These are phyloP conservation scores for Pseudopyrenochaeta lycopersici DNA, from an alignment of 2,329 filamentous ascomycete species.

Conservation along the genomic window DNA sequence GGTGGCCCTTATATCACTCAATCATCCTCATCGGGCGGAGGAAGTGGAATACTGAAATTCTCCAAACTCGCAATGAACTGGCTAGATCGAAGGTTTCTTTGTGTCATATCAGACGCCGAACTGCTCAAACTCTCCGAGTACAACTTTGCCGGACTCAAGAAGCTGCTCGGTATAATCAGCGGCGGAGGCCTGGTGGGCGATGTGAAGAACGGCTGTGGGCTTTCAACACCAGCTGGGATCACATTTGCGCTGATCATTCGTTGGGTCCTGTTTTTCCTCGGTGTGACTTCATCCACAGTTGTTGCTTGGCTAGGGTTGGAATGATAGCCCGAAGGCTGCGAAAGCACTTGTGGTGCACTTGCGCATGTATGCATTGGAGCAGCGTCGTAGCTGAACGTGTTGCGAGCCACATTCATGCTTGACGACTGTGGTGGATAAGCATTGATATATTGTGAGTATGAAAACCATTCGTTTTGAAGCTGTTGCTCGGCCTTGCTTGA, in stretches of 20 bases:
- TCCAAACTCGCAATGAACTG: constrained; percentile 34
- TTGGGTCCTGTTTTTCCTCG: constrained; percentile 23
- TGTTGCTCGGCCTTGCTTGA: constrained; percentile 46
- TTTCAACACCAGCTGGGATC: constrained; percentile 32
- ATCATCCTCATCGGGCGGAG: constrained; percentile 30
- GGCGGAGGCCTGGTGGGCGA: constrained; percentile 39
- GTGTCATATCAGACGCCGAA: constrained; percentile 21
- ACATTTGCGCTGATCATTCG: constrained; percentile 22
- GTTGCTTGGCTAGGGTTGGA: constrained; percentile 45
- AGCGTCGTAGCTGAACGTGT: constrained; percentile 37
- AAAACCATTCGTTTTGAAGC: constrained; percentile 40
- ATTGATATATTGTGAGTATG: constrained; percentile 43
- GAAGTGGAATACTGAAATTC: constrained; percentile 44
- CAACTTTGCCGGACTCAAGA: constrained; percentile 37
- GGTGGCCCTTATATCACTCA: background rate
- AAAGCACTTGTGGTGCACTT: background rate
- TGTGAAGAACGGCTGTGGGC: constrained; percentile 22
- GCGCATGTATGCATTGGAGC: constrained; percentile 21
- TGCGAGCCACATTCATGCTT: constrained; percentile 38
- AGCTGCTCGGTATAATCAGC: constrained; percentile 45
- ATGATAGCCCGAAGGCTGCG: constrained; percentile 9
- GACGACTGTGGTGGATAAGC: constrained; percentile 24
- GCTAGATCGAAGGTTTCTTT: constrained; percentile 17
- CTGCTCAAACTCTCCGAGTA: constrained; percentile 36
- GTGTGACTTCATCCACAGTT: constrained; percentile 40